phyloP scores from a whole-genome alignment of 225 moss, liverwort and hornwort genomes.

The Sphagnum contortum region DNA sequence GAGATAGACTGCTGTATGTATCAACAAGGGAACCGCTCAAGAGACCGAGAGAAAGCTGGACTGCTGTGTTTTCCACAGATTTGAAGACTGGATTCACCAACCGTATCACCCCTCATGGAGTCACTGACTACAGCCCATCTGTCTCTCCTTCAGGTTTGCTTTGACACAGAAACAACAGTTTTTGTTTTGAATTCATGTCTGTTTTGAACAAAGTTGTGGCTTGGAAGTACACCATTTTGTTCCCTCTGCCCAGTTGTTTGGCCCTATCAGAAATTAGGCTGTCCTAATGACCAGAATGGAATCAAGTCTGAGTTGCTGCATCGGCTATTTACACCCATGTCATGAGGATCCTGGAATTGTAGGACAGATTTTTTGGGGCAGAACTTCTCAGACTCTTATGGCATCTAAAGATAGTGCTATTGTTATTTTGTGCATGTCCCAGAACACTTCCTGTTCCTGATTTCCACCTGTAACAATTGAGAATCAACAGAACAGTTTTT shows the following conservation, averaged over 20 bases:
- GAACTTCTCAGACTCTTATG: no score
- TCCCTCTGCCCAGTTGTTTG: background rate
- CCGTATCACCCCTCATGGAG: conserved; percentile 26
- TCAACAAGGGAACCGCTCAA: conserved; percentile 12
- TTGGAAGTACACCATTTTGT: background rate
- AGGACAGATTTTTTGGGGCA: no score
- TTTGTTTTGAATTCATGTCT: background rate
- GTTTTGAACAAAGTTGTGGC: background rate
- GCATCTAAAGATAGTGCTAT: background rate
- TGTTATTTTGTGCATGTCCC: background rate
- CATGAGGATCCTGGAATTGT: background rate
- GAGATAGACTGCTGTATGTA: conserved; percentile 8
- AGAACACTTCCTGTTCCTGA: background rate
- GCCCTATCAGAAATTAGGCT: background rate
- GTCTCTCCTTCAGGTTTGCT: conserved; percentile 25
- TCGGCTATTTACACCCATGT: background rate
- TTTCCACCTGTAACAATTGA: background rate
- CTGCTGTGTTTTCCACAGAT: conserved; percentile 25
- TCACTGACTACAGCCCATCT: conserved; percentile 32
- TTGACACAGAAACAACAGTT: background rate
- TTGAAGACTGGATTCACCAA: conserved; percentile 4
- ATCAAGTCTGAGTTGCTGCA: background rate
- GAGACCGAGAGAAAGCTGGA: conserved; percentile 14
- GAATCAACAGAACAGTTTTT: background rate
- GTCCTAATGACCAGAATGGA: no score